Evolutionary conservation across 2,329 filamentous ascomycete species (phyloP).

Genomic region (Ascochyta fabae): DNA sequence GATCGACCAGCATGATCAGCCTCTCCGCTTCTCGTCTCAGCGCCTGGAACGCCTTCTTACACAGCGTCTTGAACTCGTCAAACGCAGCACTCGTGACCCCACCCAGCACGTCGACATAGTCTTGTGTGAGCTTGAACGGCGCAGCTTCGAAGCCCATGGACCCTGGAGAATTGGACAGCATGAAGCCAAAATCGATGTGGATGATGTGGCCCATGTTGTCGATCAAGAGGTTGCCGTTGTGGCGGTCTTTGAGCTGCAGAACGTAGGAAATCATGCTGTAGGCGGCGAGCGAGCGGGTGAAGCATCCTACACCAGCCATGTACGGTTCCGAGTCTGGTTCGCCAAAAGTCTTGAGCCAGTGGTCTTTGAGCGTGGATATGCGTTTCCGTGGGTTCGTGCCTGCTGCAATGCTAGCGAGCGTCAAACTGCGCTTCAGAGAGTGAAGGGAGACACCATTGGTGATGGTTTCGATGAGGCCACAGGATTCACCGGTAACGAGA

Average conservation of each 20-base stretch:
- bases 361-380: slow-evolving; percentile 80
- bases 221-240: slow-evolving; percentile 86
- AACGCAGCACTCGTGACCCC: slow-evolving; percentile 73
- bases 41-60: slow-evolving; percentile 85
- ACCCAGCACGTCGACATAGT: slow-evolving; percentile 84
- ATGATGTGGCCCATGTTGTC: slow-evolving; percentile 87
- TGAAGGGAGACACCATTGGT: slow-evolving; percentile 88
- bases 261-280: slow-evolving; percentile 87
- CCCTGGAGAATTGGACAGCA: slow-evolving; percentile 85
- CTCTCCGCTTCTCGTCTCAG: slow-evolving; percentile 79
- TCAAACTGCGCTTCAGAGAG: slow-evolving; percentile 81
- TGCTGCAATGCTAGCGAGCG: slow-evolving; percentile 74
- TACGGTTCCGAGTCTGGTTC: slow-evolving; percentile 72
- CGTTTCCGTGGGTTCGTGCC: slow-evolving; percentile 75
- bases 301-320: slow-evolving; percentile 75
- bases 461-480: slow-evolving; percentile 85
- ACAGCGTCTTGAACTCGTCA: slow-evolving; percentile 76
- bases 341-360: slow-evolving; percentile 81
- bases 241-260: slow-evolving; percentile 82
- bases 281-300: slow-evolving; percentile 80
- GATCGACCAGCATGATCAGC: slow-evolving; percentile 79
- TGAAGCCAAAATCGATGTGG: slow-evolving; percentile 89
- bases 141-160: slow-evolving; percentile 86
- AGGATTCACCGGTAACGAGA: slow-evolving; percentile 82
- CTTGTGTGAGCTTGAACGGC: slow-evolving; percentile 84